phyloP scores from a whole-genome alignment of 2,329 filamentous ascomycete genomes.

The Fusarium multiceps region DNA sequence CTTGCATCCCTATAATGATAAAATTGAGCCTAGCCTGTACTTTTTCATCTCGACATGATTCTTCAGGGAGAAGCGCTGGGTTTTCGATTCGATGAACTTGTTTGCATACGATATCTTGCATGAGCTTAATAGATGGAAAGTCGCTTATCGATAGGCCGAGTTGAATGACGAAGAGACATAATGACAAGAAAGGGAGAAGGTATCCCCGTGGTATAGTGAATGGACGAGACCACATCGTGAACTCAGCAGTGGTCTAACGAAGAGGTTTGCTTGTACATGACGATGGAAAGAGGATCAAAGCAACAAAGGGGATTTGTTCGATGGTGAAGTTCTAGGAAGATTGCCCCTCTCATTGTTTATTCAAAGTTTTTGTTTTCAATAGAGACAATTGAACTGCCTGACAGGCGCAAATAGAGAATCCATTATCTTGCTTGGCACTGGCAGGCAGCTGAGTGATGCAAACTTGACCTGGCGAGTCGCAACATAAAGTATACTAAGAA shows the following conservation, averaged over 20 bases:
- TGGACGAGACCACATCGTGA: constrained; percentile 23
- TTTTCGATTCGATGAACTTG: constrained; percentile 1
- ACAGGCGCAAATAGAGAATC: constrained; percentile 1
- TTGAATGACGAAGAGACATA: constrained; percentile 42
- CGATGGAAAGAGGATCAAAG: not conserved
- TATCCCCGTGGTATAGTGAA: constrained; percentile 24
- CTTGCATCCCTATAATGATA: constrained; percentile 35
- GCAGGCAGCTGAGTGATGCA: not conserved
- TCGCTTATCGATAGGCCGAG: constrained; percentile 42
- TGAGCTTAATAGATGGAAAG: constrained; percentile 36
- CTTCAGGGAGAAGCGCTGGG: constrained; percentile 28
- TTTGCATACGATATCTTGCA: constrained; percentile 45
- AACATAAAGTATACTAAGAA: not conserved
- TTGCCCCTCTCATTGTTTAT: not conserved
- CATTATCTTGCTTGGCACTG: not conserved
- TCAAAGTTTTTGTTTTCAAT: constrained; percentile 9
- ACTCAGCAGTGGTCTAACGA: not conserved
- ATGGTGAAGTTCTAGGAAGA: not conserved
- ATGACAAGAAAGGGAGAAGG: constrained; percentile 40
- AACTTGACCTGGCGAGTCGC: not conserved
- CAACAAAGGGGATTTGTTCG: not conserved
- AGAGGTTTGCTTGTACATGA: not conserved
- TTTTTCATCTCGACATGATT: constrained; percentile 28
- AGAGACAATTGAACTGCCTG: constrained; percentile 8
- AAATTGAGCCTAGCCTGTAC: constrained; percentile 42